These are phyloP conservation scores for Alternaria postmessia DNA, from an alignment of 2,329 filamentous ascomycete genomes.

Conservation along the genomic window DNA sequence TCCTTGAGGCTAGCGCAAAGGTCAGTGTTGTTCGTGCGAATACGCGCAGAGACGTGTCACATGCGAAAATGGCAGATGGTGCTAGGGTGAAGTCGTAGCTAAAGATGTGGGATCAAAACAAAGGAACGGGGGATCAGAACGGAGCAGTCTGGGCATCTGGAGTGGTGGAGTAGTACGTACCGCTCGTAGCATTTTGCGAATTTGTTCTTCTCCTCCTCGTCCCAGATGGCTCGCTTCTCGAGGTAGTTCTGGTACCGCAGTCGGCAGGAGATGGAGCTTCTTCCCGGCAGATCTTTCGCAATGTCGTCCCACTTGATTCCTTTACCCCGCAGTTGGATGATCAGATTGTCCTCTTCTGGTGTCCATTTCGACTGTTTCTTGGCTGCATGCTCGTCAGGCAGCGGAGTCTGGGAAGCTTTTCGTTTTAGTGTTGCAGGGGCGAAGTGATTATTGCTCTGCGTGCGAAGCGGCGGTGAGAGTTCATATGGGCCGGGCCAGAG, in stretches of 20 bases:
- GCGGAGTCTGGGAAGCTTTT: slow-evolving; percentile 48
- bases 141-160: slow-evolving; percentile 14
- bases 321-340: slow-evolving; percentile 87
- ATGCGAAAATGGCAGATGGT: slow-evolving; percentile 3
- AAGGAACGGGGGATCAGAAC: neutral
- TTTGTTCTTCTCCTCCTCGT: slow-evolving; percentile 97
- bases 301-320: slow-evolving; percentile 99
- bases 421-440: slow-evolving; percentile 49
- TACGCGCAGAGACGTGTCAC: slow-evolving; percentile 12
- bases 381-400: slow-evolving; percentile 48
- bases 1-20: slow-evolving; percentile 78
- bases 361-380: slow-evolving; percentile 90
- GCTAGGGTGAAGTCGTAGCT: slow-evolving; percentile 2
- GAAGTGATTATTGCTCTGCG: slow-evolving; percentile 40
- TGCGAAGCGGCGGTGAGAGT: slow-evolving; percentile 29
- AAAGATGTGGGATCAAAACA: slow-evolving; percentile 12
- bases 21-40: slow-evolving; percentile 31
- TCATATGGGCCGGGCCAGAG: slow-evolving; percentile 54
- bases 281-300: slow-evolving; percentile 85
- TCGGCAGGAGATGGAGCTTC: slow-evolving; percentile 92
- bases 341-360: slow-evolving; percentile 88
- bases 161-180: slow-evolving; percentile 58
- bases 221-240: slow-evolving; percentile 91
- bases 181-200: slow-evolving; percentile 93
- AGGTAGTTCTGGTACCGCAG: slow-evolving; percentile 98